Evolutionary conservation across 164 flowering plant genomes (phyloP).

Genomic region (Dillenia suffruticosa): DNA sequence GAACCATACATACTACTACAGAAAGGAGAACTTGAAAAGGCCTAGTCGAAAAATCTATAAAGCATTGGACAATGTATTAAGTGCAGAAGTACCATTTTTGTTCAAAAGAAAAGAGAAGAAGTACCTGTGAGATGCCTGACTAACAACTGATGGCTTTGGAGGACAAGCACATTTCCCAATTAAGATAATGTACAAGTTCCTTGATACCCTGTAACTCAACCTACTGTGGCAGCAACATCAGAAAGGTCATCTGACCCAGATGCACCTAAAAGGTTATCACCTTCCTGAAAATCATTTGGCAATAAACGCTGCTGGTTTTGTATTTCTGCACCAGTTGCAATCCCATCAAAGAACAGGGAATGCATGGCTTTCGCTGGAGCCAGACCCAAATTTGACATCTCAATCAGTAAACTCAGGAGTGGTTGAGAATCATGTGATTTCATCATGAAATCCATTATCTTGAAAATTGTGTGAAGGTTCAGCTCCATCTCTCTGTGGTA

Average conservation of each 20-base stretch:
- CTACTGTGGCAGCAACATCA: slow-evolving; percentile 28
- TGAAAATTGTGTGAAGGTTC: slow-evolving; percentile 14
- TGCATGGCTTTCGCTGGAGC: slow-evolving; percentile 21
- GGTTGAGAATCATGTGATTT: slow-evolving; percentile 15
- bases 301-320: slow-evolving; percentile 11
- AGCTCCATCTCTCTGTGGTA: slow-evolving; percentile 21
- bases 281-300: slow-evolving; percentile 9
- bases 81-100: too few species aligned
- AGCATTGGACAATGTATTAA: too few species aligned
- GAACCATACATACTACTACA: too few species aligned
- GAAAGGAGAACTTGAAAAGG: too few species aligned
- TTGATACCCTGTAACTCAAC: slow-evolving; percentile 11
- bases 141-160: not conserved
- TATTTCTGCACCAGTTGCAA: slow-evolving; percentile 9
- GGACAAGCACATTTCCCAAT: not conserved
- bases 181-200: not conserved
- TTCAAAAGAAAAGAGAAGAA: too few species aligned
- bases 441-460: slow-evolving; percentile 21
- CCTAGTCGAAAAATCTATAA: too few species aligned
- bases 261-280: slow-evolving; percentile 6
- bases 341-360: slow-evolving; percentile 10
- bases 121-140: slow-evolving; percentile 5
- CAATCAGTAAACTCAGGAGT: slow-evolving; percentile 17
- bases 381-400: slow-evolving; percentile 29
- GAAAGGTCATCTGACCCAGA: slow-evolving; percentile 22